Conservation (phyloP, 148 eudicot species). For the Cornus kousa region DNA sequence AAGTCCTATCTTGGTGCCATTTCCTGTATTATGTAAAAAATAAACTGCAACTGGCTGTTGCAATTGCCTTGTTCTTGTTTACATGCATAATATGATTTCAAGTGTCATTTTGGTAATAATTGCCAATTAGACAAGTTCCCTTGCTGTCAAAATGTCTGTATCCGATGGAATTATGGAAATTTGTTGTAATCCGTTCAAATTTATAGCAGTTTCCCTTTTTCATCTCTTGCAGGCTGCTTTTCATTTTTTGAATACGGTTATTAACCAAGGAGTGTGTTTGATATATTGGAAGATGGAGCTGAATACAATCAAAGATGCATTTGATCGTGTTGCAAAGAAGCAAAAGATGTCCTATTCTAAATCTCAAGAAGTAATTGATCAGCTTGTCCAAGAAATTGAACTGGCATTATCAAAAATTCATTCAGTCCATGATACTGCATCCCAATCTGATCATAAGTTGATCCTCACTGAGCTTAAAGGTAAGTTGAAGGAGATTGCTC, state of each 20-base stretch:
- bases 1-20: background rate
- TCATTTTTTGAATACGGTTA: background rate
- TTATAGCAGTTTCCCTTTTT: background rate
- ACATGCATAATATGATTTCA: background rate
- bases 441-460: conserved; percentile 39
- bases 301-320: conserved; percentile 69
- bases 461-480: conserved; percentile 59
- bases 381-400: conserved; percentile 57
- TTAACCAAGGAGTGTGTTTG: conserved; percentile 1
- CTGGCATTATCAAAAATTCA: conserved; percentile 55
- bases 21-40: background rate
- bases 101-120: background rate
- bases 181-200: background rate
- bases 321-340: conserved; percentile 80
- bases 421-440: conserved; percentile 27
- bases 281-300: conserved; percentile 53
- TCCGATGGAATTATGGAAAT: background rate
- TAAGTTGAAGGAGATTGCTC: conserved; percentile 67
- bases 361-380: conserved; percentile 59
- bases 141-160: background rate
- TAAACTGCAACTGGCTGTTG: background rate
- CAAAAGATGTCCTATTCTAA: conserved; percentile 66
- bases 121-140: background rate
- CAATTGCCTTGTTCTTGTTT: background rate
- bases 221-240: conserved; percentile 2